Evolutionary conservation across 2,329 filamentous ascomycete genomes (phyloP).

Genomic region (Exserohilum rostratum): DNA sequence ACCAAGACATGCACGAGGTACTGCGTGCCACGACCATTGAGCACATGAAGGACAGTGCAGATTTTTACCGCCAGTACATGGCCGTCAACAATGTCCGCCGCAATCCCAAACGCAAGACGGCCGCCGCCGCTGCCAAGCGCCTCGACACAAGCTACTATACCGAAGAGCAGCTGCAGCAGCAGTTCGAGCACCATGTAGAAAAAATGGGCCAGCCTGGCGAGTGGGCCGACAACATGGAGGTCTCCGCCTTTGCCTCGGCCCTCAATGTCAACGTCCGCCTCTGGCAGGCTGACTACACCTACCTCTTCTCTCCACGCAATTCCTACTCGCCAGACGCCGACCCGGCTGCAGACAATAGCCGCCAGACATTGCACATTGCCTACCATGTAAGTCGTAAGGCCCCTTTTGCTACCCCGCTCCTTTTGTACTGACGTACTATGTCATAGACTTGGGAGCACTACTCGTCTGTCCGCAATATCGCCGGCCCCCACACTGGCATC

Average conservation of each 20-base stretch:
- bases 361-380: slow-evolving; percentile 62
- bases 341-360: slow-evolving; percentile 40
- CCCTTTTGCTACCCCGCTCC: neutral
- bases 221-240: slow-evolving; percentile 71
- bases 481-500: slow-evolving; percentile 63
- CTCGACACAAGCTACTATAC: slow-evolving; percentile 57
- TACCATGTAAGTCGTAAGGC: slow-evolving; percentile 60
- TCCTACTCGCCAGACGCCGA: slow-evolving; percentile 32
- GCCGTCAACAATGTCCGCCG: slow-evolving; percentile 60
- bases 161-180: slow-evolving; percentile 58
- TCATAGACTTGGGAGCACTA: slow-evolving; percentile 68
- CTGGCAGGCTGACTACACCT: slow-evolving; percentile 61
- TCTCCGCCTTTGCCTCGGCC: slow-evolving; percentile 68
- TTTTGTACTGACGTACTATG: slow-evolving; percentile 22
- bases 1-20: slow-evolving; percentile 61
- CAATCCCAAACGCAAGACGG: slow-evolving; percentile 63
- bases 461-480: slow-evolving; percentile 67
- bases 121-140: slow-evolving; percentile 54
- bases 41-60: slow-evolving; percentile 65
- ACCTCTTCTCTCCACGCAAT: slow-evolving; percentile 55
- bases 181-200: slow-evolving; percentile 62
- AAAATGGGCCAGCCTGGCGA: slow-evolving; percentile 65
- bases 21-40: slow-evolving; percentile 66
- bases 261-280: slow-evolving; percentile 68
- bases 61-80: slow-evolving; percentile 70